Evolutionary conservation across 1,284 basidiomycete genomes (phyloP).

Genomic region (Trichosporon ovoides): DNA sequence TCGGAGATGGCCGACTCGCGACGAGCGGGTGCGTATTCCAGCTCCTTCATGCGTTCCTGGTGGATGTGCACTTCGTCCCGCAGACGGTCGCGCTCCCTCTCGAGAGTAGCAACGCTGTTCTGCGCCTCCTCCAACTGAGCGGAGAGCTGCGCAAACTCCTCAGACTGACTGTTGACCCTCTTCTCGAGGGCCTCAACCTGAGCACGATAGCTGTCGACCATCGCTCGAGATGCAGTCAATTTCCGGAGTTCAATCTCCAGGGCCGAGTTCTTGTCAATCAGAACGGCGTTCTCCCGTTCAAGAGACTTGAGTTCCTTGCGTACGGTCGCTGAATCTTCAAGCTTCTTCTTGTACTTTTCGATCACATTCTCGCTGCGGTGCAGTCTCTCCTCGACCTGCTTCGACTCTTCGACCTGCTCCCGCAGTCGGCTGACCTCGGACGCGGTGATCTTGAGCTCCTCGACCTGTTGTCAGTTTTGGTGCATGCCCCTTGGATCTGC

Average conservation of each 20-base stretch:
- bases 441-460: conserved; percentile 73
- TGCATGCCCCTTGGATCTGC: background rate
- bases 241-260: conserved; percentile 87
- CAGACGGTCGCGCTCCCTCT: conserved; percentile 68
- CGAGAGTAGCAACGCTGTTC: conserved; percentile 57
- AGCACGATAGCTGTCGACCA: conserved; percentile 80
- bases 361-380: conserved; percentile 95
- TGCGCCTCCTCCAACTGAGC: conserved; percentile 72
- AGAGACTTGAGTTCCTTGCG: conserved; percentile 76
- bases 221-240: conserved; percentile 74
- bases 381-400: conserved; percentile 81
- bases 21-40: conserved; percentile 57
- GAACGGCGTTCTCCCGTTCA: conserved; percentile 84
- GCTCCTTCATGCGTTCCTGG: conserved; percentile 83
- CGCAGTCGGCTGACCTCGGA: conserved; percentile 73
- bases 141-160: conserved; percentile 58
- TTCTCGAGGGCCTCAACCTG: conserved; percentile 78
- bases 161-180: conserved; percentile 50
- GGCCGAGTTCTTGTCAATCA: conserved; percentile 84
- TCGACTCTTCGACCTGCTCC: conserved; percentile 92
- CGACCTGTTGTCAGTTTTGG: conserved; percentile 49
- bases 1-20: conserved; percentile 12
- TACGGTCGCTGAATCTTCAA: conserved; percentile 86
- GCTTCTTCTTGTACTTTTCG: conserved; percentile 98
- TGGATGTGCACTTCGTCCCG: conserved; percentile 80